Percentiles rank a stretch among this genome's conserved stretches.
These are phyloP conservation scores for Fusarium pseudonygamai DNA, from an alignment of 2,329 filamentous ascomycete genomes.

Conservation along the genomic window DNA sequence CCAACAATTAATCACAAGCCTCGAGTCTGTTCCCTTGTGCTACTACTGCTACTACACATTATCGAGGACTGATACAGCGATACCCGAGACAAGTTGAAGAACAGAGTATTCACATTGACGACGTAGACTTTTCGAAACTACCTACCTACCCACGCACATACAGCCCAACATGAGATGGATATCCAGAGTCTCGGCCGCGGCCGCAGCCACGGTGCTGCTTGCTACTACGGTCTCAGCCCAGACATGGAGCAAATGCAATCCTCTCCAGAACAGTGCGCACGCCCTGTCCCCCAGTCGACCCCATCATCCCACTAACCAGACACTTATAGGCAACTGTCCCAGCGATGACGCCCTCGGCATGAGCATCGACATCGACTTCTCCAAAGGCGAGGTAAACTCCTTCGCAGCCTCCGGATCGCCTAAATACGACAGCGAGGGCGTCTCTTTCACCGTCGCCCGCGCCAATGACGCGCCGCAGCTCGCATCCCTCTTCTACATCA, in stretches of 20 bases:
- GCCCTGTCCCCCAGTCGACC: neutral
- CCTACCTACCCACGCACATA: neutral
- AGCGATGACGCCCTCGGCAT: constrained; percentile 83
- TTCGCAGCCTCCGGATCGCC: constrained; percentile 77
- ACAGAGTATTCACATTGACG: neutral
- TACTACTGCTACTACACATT: neutral
- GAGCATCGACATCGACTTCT: constrained; percentile 87
- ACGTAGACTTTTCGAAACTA: neutral
- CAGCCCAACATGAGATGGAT: constrained; percentile 40
- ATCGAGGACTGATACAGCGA: neutral
- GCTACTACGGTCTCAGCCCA: constrained; percentile 46
- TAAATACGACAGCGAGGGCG: constrained; percentile 80
- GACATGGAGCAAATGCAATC: constrained; percentile 55
- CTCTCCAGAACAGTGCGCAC: constrained; percentile 48
- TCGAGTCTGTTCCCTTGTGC: neutral
- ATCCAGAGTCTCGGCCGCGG: constrained; percentile 16
- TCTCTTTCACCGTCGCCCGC: constrained; percentile 79
- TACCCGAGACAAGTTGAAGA: neutral
- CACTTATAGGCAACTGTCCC: constrained; percentile 67
- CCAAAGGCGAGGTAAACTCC: constrained; percentile 77
- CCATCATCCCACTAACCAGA: constrained; percentile 2
- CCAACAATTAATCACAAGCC: neutral
- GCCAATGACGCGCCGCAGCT: constrained; percentile 88
- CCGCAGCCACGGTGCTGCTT: constrained; percentile 40
- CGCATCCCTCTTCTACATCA: constrained; percentile 94